Percentiles rank a stretch among this genome's conserved stretches.
Evolutionary conservation across 805 yeast genomes (phyloP).

Genomic region (Wickerhamomyces bisporus): DNA sequence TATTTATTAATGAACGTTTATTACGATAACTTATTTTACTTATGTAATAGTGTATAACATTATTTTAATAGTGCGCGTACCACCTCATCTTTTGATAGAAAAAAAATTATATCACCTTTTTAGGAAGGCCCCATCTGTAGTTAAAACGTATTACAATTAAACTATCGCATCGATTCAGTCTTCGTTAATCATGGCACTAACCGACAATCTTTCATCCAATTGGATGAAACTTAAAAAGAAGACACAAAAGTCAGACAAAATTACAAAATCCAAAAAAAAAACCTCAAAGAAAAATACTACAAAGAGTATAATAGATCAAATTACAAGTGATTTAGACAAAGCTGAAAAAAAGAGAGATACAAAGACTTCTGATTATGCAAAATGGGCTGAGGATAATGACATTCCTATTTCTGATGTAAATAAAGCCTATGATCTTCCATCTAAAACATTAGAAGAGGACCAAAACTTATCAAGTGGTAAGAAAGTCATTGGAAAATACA

Average conservation of each 20-base stretch:
- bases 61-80: neutral
- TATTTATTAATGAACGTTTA: neutral
- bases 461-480: constrained; percentile 24
- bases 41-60: no score
- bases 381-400: constrained; percentile 26
- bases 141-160: no score
- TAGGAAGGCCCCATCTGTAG: no score
- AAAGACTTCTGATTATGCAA: constrained; percentile 3
- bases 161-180: no score
- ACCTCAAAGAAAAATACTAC: constrained; percentile 6
- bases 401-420: constrained; percentile 20
- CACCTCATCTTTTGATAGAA: neutral
- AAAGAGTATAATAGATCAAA: constrained; percentile 12
- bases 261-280: constrained; percentile 1
- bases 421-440: constrained; percentile 17
- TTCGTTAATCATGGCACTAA: constrained; percentile 12
- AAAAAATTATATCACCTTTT: neutral
- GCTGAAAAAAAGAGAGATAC: constrained; percentile 1
- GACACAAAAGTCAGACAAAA: constrained; percentile 2
- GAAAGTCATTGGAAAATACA: constrained; percentile 57
- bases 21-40: neutral
- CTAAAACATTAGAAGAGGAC: constrained; percentile 4
- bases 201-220: constrained; percentile 12
- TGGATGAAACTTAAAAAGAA: constrained; percentile 19
- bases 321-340: constrained; percentile 14